phyloP scores from a whole-genome alignment of 2,329 filamentous ascomycete genomes.

The Calonectria montana region DNA sequence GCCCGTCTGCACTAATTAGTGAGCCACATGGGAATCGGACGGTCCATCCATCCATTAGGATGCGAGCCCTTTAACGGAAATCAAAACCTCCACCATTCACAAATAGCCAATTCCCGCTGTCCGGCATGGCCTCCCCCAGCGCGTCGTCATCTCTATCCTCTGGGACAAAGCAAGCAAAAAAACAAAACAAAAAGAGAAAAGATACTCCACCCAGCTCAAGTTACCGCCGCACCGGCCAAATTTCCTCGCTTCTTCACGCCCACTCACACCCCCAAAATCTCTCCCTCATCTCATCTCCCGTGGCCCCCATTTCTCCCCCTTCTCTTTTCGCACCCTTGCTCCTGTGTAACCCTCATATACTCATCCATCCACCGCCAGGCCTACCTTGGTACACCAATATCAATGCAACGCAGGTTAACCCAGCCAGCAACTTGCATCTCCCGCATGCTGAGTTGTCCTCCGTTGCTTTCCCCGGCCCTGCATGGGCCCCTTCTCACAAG shows the following conservation, averaged over 20 bases:
- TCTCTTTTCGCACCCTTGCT: conserved; percentile 24
- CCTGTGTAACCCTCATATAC: conserved; percentile 38
- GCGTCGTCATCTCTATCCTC: conserved; percentile 13
- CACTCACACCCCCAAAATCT: conserved; percentile 32
- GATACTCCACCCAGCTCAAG: conserved; percentile 8
- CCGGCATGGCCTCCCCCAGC: background rate
- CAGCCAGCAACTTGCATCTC: background rate
- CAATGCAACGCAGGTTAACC: conserved; percentile 6
- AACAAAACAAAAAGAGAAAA: conserved; percentile 20
- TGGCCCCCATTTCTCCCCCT: conserved; percentile 29
- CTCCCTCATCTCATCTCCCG: conserved; percentile 33
- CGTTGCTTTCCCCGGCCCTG: background rate
- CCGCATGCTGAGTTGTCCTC: background rate
- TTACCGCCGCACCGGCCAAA: conserved; percentile 30
- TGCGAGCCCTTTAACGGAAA: conserved; percentile 23
- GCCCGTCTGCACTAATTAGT: conserved; percentile 1
- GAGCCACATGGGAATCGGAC: conserved; percentile 4
- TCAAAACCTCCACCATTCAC: conserved; percentile 22
- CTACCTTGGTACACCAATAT: conserved; percentile 24
- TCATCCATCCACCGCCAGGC: conserved; percentile 25
- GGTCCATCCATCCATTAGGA: conserved; percentile 10
- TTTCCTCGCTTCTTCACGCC: conserved; percentile 30
- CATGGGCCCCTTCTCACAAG: conserved; percentile 1
- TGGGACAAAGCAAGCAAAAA: background rate
- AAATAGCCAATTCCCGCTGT: background rate